Evolutionary conservation across 2,329 filamentous ascomycete genomes (phyloP).

Genomic region (Venturia carpophila): DNA sequence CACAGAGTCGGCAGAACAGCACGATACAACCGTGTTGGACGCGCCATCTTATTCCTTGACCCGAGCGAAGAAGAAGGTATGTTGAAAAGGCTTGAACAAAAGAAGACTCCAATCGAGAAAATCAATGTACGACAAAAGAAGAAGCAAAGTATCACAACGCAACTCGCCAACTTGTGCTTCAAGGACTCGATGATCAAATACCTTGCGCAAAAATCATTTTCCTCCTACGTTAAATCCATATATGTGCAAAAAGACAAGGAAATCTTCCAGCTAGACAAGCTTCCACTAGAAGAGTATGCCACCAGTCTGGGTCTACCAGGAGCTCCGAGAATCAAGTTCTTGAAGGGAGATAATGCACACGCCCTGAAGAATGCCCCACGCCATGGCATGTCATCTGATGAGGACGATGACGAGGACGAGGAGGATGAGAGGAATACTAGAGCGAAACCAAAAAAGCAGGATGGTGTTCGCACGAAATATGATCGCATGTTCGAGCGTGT

Average conservation of each 20-base stretch:
- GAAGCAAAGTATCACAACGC: slow-evolving; percentile 73
- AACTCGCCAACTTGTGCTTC: slow-evolving; percentile 92
- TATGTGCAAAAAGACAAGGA: slow-evolving; percentile 88
- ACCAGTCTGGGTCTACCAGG: slow-evolving; percentile 81
- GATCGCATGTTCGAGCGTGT: slow-evolving; percentile 96
- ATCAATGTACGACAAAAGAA: slow-evolving; percentile 87
- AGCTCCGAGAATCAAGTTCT: slow-evolving; percentile 85
- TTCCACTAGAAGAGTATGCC: slow-evolving; percentile 81
- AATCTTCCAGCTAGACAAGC: slow-evolving; percentile 73
- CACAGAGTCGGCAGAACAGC: slow-evolving; percentile 92
- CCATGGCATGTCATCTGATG: slow-evolving; percentile 50
- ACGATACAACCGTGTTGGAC: slow-evolving; percentile 80
- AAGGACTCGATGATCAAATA: slow-evolving; percentile 92
- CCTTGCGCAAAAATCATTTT: slow-evolving; percentile 89
- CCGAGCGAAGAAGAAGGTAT: slow-evolving; percentile 91
- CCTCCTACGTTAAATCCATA: slow-evolving; percentile 78
- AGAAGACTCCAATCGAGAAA: slow-evolving; percentile 79
- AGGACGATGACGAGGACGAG: slow-evolving; percentile 45
- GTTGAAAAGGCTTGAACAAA: slow-evolving; percentile 73
- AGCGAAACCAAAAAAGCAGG: slow-evolving; percentile 53
- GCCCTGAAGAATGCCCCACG: slow-evolving; percentile 72
- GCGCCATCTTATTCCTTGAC: slow-evolving; percentile 83
- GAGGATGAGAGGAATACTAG: slow-evolving; percentile 36
- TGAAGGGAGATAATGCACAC: slow-evolving; percentile 83
- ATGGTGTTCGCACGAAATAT: slow-evolving; percentile 81